Evolutionary conservation across 768 basidiomycete genomes (phyloP).

Genomic region (Phanerochaete carnosa): DNA sequence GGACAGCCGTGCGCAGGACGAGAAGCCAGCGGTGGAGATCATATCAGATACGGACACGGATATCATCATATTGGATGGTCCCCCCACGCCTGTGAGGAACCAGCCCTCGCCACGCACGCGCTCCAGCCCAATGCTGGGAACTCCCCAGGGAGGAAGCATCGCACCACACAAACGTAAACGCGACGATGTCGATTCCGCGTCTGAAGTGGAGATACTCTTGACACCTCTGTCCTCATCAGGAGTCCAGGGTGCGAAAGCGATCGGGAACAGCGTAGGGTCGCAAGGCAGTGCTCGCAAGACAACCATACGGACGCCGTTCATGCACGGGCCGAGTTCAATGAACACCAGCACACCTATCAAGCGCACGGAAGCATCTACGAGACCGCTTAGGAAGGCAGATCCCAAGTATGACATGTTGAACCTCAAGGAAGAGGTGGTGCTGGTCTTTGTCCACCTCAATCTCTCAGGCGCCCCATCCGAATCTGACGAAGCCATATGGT

Average conservation of each 20-base stretch:
- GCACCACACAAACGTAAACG: neutral
- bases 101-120: neutral
- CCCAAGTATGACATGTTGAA: neutral
- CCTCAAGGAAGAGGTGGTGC: slow-evolving; percentile 1
- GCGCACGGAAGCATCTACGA: neutral
- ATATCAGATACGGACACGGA: neutral
- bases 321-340: neutral
- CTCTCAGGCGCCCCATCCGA: slow-evolving; percentile 12
- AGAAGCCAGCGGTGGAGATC: neutral
- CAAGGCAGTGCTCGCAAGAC: neutral
- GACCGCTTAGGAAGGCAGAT: neutral
- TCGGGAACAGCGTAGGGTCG: neutral
- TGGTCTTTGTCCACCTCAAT: slow-evolving; percentile 25
- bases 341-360: neutral
- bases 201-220: neutral
- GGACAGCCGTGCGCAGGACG: neutral
- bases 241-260: neutral
- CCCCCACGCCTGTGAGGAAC: neutral
- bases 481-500: slow-evolving; percentile 44
- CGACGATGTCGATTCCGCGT: neutral
- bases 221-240: slow-evolving; percentile 3
- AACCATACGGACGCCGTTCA: neutral
- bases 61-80: neutral
- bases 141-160: neutral
- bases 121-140: neutral